These are phyloP conservation scores for Otatea glauca DNA, from an alignment of 176 grass and related monocot genomes.

Conservation along the genomic window DNA sequence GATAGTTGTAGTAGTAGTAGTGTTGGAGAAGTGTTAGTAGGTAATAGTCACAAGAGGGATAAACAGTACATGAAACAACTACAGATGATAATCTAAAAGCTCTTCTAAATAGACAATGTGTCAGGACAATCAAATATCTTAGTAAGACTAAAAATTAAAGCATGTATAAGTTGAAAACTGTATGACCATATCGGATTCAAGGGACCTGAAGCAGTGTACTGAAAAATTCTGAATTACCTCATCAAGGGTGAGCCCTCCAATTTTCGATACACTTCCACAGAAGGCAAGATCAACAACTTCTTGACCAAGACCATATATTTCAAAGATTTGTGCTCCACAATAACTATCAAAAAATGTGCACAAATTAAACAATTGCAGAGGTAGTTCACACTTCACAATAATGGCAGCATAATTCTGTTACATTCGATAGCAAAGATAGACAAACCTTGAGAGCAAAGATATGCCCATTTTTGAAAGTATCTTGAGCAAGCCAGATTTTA, in stretches of 20 bases:
- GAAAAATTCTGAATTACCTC: conserved; percentile 67
- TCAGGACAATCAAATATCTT: neutral
- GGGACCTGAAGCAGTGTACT: conserved; percentile 3
- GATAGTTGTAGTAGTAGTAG: conserved; percentile 8
- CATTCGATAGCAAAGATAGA: conserved; percentile 42
- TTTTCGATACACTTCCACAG: conserved; percentile 98
- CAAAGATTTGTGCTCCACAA: conserved; percentile 99
- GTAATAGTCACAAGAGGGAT: conserved; percentile 23
- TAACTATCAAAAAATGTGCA: conserved; percentile 66
- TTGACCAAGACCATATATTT: conserved; percentile 99
- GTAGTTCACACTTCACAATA: conserved; percentile 33
- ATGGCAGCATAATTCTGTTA: conserved; percentile 11
- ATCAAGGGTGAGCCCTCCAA: conserved; percentile 93
- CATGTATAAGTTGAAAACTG: conserved; percentile 22
- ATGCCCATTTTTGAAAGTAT: conserved; percentile 99
- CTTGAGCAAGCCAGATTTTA: conserved; percentile 95
- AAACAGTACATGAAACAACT: conserved; percentile 10
- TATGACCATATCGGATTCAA: neutral
- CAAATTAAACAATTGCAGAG: conserved; percentile 44
- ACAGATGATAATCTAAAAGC: neutral
- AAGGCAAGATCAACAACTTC: conserved; percentile 96
- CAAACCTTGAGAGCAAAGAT: conserved; percentile 99
- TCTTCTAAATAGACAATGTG: conserved; percentile 16
- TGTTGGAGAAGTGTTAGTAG: conserved; percentile 30
- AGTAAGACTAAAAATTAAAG: neutral